Base-by-base conservation (phyloP, 805 yeast species). In the Limtongozyma cylindracea region DNA sequence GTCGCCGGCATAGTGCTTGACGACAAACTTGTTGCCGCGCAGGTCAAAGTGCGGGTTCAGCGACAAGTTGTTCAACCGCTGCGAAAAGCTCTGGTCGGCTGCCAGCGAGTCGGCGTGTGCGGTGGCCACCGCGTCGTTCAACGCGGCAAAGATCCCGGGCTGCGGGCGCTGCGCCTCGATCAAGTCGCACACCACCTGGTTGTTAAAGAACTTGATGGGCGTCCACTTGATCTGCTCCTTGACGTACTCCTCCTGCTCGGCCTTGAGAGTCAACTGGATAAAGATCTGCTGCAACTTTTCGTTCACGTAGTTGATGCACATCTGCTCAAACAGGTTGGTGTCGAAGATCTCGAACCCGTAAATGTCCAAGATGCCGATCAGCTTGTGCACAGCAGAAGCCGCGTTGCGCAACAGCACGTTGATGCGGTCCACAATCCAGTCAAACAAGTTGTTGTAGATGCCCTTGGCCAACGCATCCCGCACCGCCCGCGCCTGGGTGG, bases 1-100 rank as follows among this genome's bases (percentile, higher is more conserved):
- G 49, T 88, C 98, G 39, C 98, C 98, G 12, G 99, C 99, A 49
- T 88, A 88, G 47, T 88, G 99, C 48, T 77, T 82, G 38, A 88
- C 65, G 24, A 88, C 51, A 33, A 88, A 88, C 43, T 88, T 84
- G 16, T 69, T 61, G 29, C 74, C 68, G 38, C 98, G 67, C 34
- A 74, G 61, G 35, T 82, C 94, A 39, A 88, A 80, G 43, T 88
- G 91, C 12, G 76, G 71, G 43, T 80, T 82, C 5, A 80, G 53
- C 6, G 56, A 56, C 26, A 88, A 74, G 65, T 76, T 57, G 32
- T 78, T 74, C 36, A 88, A 56, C 46, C 95, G 62, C 53, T 78
- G 93, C 10, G 88, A 73, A 45, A 88, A 88, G 1, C 91, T 76
- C 47, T 80, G 93, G 44, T 88, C 99, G 2, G 96, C 96, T 11